phyloP scores from a whole-genome alignment of 2,329 filamentous ascomycete species.

The Alternaria sp. region DNA sequence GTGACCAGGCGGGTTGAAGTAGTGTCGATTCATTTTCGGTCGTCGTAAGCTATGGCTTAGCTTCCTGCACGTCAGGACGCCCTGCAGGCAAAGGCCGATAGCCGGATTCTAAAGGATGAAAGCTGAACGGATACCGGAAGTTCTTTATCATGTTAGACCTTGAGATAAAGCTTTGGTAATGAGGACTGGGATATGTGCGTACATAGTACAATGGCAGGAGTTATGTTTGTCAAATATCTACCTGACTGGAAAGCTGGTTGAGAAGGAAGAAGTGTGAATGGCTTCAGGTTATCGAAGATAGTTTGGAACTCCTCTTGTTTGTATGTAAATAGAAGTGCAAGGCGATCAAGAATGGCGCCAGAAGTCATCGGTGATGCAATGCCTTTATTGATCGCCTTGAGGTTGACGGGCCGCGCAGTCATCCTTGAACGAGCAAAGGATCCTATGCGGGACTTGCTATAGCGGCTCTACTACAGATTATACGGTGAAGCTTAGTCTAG shows the following conservation, averaged over 20 bases:
- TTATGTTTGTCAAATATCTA: constrained; percentile 18
- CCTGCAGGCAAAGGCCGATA: constrained; percentile 27
- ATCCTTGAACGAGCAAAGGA: constrained; percentile 25
- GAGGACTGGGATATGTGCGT: constrained; percentile 6
- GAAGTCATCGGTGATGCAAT: constrained; percentile 22
- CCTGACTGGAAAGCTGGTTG: constrained; percentile 15
- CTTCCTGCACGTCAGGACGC: constrained; percentile 42
- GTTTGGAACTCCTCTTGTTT: constrained; percentile 8
- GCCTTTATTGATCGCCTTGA: constrained; percentile 30
- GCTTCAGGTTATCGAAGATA: constrained; percentile 5
- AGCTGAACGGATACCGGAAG: constrained; percentile 17
- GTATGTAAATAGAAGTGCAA: constrained; percentile 22
- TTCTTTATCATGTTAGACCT: not conserved
- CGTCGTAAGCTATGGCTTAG: constrained; percentile 41
- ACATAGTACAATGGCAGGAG: constrained; percentile 19
- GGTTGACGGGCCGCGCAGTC: constrained; percentile 15
- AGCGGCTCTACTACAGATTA: constrained; percentile 1
- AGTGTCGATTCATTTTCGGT: constrained; percentile 45
- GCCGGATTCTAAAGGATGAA: constrained; percentile 12
- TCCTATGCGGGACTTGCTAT: constrained; percentile 18
- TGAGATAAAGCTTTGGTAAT: not conserved
- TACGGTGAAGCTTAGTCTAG: constrained; percentile 12
- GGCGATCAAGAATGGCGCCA: constrained; percentile 13
- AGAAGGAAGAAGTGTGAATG: constrained; percentile 7
- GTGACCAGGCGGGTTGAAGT: constrained; percentile 35